These are phyloP conservation scores for Lactifluus pinguis DNA, from an alignment of 768 basidiomycete species.

Conservation along the genomic window DNA sequence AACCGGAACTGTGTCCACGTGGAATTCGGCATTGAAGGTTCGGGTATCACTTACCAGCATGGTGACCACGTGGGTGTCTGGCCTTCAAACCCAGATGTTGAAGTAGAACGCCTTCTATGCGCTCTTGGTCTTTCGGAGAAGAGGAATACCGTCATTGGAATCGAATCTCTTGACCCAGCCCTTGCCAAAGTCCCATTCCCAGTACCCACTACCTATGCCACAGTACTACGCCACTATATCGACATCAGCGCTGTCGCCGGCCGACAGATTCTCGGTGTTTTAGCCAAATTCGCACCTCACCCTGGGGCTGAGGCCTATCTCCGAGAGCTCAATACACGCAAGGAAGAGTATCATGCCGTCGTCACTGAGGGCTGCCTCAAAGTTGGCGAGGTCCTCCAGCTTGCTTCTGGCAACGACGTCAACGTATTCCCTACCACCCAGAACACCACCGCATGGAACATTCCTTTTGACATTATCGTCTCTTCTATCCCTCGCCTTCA, in stretches of 20 bases:
- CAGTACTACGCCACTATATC: conserved; percentile 93
- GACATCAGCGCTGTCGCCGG: conserved; percentile 93
- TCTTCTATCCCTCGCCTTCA: conserved; percentile 91
- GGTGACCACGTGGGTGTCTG: conserved; percentile 97
- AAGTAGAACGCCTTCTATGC: conserved; percentile 82
- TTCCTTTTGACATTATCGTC: conserved; percentile 95
- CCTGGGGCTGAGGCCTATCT: conserved; percentile 67
- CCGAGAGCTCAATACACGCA: conserved; percentile 72
- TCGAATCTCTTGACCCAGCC: conserved; percentile 96
- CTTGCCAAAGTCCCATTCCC: conserved; percentile 99
- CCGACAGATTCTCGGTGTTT: conserved; percentile 82
- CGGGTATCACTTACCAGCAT: conserved; percentile 97
- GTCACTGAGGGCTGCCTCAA: conserved; percentile 80
- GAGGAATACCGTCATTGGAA: conserved; percentile 75
- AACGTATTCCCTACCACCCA: conserved; percentile 45
- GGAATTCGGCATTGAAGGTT: conserved; percentile 89
- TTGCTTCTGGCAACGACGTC: conserved; percentile 77
- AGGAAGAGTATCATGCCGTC: conserved; percentile 74
- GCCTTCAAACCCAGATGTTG: conserved; percentile 89
- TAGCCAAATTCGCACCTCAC: conserved; percentile 83
- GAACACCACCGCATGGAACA: conserved; percentile 79
- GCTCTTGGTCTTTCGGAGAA: conserved; percentile 78
- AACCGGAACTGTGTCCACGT: conserved; percentile 92
- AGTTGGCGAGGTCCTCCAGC: conserved; percentile 86
- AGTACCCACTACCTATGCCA: conserved; percentile 87